Evolutionary conservation across 169 alveolate species (phyloP), one percentile per base, ranked within the genome.

Genomic region (Plasmodium gallinaceum): DNA sequence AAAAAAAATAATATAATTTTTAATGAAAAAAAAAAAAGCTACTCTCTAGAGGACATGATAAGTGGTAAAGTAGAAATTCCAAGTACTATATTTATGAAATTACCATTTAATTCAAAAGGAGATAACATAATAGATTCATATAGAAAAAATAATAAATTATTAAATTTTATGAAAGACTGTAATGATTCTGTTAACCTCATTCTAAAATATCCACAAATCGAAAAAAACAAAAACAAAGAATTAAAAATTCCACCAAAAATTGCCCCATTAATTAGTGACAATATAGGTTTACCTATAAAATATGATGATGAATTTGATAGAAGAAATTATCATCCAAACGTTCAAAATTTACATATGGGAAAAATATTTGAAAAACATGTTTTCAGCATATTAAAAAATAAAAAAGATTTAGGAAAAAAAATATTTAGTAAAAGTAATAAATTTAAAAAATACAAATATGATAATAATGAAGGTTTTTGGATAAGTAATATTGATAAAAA

Each of bases 251-350:
- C 91, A 42, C n/a, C 48, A 9, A 83, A 52, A 80, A 39, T 66
- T 48, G 46, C 88, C 26, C 68, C 74, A 48, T n/a, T 39, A 46
- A 45, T 86, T 60, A 62, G 76, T n/a, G 46, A 24, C 42, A 58
- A 86, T n/a, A 60, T 86, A 14, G 92, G 92, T 8, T 48, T 70
- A 46, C 16, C 88, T 26, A 86, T 86, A n/a, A 86, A 70, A 71
- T 86, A 86, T 61, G 88, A 71, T 39, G 92, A 86, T 43, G 52
- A 86, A 16, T 86, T 86, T 86, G 88, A 86, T 48, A 86, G 92
- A 74, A 86, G 42, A 52, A 43, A 60, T 64, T 48, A 86, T 46
- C 87, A 70, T 22, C 92, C 92, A 24, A 9, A 69, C 14, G 92
- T 86, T 46, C 39, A 71, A 45, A 86, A 86, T 62, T 61, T 86